Base-by-base conservation (phyloP, 169 alveolate genomes). In the Cryptosporidium muris region DNA sequence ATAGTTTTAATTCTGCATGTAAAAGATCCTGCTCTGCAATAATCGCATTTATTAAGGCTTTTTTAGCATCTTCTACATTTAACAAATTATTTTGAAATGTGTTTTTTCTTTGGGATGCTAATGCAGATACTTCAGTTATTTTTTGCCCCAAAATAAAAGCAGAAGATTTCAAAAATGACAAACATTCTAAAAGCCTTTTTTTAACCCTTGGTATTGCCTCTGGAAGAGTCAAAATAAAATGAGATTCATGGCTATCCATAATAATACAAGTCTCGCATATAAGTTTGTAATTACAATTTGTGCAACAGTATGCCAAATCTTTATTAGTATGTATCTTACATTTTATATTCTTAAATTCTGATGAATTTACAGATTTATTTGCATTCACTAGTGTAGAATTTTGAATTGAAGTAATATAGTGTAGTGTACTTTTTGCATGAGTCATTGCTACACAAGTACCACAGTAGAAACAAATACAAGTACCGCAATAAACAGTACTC, bases 181-280 rank as follows among this genome's bases (percentile, higher is more conserved):
- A 68, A 6, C 74, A 40, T 14, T 74, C 74, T 8, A 74, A 16
- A 38, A 74, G 85, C 8, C 54, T 74, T 60, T 74, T 66, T 42
- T 51, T 74, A 12, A 60, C 85, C 34, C 85, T 54, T 45, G 85
- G 85, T 16, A 58, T 58, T 37, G 85, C 85, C 60, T 74, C 85
- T n/a, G 85, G 40, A 43, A 74, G 45, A 34, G 85, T 74, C 60
- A 74, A 74, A 11, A 74, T 47, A 12, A 74, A 42, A 43, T 74
- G 85, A 43, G 85, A 74, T 3, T 68, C 85, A 43, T 74, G 85
- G 4, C 68, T 68, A 56, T 74, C 85, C 12, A 74, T 74, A 56
- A 74, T 74, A 43, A 74, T 74, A 49, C 85, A 74, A 34, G 85
- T 74, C 60, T 74, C 85, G 45, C 85, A 74, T 25, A 74, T 74